These are phyloP conservation scores for Mycena polygramma DNA, from an alignment of 768 basidiomycete genomes.

Conservation along the genomic window DNA sequence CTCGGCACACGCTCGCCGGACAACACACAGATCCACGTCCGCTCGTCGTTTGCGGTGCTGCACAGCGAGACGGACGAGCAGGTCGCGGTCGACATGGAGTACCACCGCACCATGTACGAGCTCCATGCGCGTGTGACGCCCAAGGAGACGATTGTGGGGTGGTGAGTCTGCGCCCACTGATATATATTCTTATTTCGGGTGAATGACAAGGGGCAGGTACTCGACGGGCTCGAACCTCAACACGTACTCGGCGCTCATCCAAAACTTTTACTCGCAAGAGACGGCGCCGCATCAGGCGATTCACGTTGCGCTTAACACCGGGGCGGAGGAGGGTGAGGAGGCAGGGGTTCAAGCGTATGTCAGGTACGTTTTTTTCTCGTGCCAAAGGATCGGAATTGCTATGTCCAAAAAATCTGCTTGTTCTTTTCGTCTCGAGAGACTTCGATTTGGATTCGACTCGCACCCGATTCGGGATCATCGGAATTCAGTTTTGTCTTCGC, in stretches of 20 bases:
- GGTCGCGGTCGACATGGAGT: slow-evolving; percentile 97
- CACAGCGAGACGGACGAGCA: slow-evolving; percentile 94
- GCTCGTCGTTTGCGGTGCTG: slow-evolving; percentile 90
- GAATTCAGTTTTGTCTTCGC: too few relatives aligned
- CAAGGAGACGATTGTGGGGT: slow-evolving; percentile 93
- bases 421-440: not conserved
- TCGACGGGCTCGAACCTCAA: slow-evolving; percentile 92
- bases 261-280: slow-evolving; percentile 97
- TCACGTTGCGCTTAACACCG: slow-evolving; percentile 92
- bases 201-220: slow-evolving; percentile 68
- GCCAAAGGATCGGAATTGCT: too few relatives aligned
- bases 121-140: slow-evolving; percentile 87
- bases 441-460: too few relatives aligned
- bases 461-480: too few relatives aligned
- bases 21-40: slow-evolving; percentile 78
- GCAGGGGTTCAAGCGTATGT: slow-evolving; percentile 91
- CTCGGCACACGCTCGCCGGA: slow-evolving; percentile 78
- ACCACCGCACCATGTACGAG: slow-evolving; percentile 94
- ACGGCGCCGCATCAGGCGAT: slow-evolving; percentile 90
- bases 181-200: slow-evolving; percentile 8
- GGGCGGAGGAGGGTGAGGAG: slow-evolving; percentile 69
- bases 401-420: not conserved
- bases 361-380: slow-evolving; percentile 63
- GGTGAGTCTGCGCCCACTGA: slow-evolving; percentile 65
- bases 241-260: slow-evolving; percentile 96